Base-by-base conservation (phyloP, 2,329 filamentous ascomycete species). In the Davidsoniella virescens region DNA sequence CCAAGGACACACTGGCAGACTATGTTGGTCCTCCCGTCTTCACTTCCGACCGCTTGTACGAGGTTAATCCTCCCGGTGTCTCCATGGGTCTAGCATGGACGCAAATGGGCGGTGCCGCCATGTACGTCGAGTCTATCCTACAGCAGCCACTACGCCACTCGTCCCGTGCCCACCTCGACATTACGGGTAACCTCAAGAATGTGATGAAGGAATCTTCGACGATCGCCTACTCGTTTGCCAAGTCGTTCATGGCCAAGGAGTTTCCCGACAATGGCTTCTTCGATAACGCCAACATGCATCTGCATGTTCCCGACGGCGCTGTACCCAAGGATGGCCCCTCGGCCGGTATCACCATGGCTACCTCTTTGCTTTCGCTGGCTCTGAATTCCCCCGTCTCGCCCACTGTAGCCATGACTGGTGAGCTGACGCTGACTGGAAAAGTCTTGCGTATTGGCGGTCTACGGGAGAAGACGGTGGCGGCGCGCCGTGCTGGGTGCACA, bases 11-110 rank as follows among this genome's bases (percentile, higher is more conserved):
- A 58, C 72, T 98, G 48, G 93, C 93, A 61, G 92, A 98, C 64
- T 98, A 95, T 61, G 90, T 98, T 53, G 92, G 92, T 2, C 88
- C 92, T 1, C 88, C 92, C 1, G 78, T 96, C 49, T 98, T 94
- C 68, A 98, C 87, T 0, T 87, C 92, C 4, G 92, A 98, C 65
- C 80, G 93, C 50, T 73, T 98, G 12, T 98, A 96, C 70, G 92
- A 98, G 59, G 78, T 80, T 44, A 94, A 87, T 53, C 92, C 93
- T 3, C 78, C 92, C 2, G 92, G 92, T 65, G 92, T 98, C 14
- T 85, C 88, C 18, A 96, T 98, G 92, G 92, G 92, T 56, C 76
- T 98, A 48, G 92, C 92, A 6, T 98, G 92, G 92, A 98, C 93
- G 6, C 86, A 87, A 61, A 87, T 98, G 77, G 92, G 92, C 54